These are phyloP conservation scores for Suaeda aralocaspica DNA, from an alignment of 148 eudicot genomes.

Conservation along the genomic window DNA sequence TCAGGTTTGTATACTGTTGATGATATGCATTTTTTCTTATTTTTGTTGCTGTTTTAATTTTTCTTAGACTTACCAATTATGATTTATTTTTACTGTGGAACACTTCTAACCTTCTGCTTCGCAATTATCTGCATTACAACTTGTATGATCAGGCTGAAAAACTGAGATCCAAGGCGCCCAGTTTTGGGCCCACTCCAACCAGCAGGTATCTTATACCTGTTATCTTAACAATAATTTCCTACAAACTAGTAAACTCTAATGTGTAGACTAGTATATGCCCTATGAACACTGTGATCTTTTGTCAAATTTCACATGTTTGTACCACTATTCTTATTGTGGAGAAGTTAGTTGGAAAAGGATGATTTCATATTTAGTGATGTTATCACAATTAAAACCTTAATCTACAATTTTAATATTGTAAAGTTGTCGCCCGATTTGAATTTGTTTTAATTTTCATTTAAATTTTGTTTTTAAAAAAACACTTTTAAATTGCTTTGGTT, in stretches of 20 bases:
- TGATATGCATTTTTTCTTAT: background rate
- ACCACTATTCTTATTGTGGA: background rate
- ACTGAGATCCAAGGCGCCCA: slow-evolving; percentile 96
- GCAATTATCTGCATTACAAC: slow-evolving; percentile 93
- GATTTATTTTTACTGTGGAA: slow-evolving; percentile 40
- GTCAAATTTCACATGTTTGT: background rate
- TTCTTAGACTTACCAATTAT: background rate
- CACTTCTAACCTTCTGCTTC: slow-evolving; percentile 89
- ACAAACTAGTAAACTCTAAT: background rate
- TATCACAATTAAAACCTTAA: background rate
- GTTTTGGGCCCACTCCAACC: slow-evolving; percentile 98
- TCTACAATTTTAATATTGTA: background rate
- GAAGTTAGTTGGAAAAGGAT: background rate
- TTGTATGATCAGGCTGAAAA: slow-evolving; percentile 96
- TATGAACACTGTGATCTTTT: background rate
- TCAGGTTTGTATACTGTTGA: slow-evolving; percentile 54
- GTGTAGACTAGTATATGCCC: background rate
- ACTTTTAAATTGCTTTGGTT: too few relatives aligned
- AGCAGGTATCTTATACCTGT: slow-evolving; percentile 54
- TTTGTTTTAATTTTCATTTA: too few relatives aligned
- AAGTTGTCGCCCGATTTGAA: too few relatives aligned
- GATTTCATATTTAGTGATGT: background rate
- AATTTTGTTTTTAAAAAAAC: too few relatives aligned
- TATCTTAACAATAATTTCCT: background rate
- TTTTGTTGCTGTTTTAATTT: background rate